Base-by-base conservation (phyloP, 192 early-diverging fungal genomes). In the Podila minutissima region DNA sequence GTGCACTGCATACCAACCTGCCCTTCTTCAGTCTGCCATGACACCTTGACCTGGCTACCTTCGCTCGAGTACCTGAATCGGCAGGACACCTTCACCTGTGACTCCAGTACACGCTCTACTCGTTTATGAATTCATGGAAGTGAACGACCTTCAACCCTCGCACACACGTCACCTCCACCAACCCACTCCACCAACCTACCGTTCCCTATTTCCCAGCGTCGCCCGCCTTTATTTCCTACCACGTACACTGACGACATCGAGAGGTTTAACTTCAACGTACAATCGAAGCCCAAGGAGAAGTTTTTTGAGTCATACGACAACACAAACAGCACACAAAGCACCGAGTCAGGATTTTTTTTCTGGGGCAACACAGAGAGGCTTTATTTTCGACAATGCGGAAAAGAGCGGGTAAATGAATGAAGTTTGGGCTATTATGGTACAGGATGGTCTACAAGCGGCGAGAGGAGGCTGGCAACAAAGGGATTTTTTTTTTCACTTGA, bases 271-370 rank as follows among this genome's bases (percentile, higher is more conserved):
- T 46, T 46, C 41, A 46, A 46, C 41, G 41, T 46, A 46, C 41
- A 17, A 1, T 0, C 41, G 41, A 12, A 7, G 3, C 41, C 41
- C 15, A 41, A 11, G 38, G 7, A 41, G 38, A 46, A 17, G 41
- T 41, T 62, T 38, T 50, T 49, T 71, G 69, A 71, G 48, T 71
- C 69, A 71, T 59, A 28, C n/a, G 7, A 8, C 10, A 19, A 41
- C 38, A 32, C 15, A 24, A 38, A 8, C 9, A 7, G 20, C 57
- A 46, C 5, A 33, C 4, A 59, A 31, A 35, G 59, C 59, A 58
- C 68, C 9, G 68, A 70, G 68, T 70, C 68, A 70, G 41, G 58
- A 32, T 57, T 62, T 70, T 61, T 61, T 70, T 38, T n/a, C n/a
- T 22, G 61, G 37, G 37, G 26, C 28, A 29, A 29, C 17, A 66